Evolutionary conservation across 257 asterid genomes (phyloP).

Genomic region (Salvia rosmarinus): DNA sequence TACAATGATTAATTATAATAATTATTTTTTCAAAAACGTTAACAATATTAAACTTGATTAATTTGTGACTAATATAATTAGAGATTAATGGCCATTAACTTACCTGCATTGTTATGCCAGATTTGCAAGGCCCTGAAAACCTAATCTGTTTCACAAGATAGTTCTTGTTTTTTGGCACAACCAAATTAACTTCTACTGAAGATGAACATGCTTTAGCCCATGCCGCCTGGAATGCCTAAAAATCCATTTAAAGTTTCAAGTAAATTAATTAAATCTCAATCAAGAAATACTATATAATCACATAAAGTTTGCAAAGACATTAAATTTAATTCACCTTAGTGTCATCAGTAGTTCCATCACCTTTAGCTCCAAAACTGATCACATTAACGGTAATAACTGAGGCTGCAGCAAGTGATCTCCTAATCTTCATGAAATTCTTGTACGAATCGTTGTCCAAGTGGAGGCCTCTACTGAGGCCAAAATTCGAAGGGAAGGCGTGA

Average conservation of each 20-base stretch:
- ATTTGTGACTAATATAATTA: neutral
- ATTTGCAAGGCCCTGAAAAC: slow-evolving; percentile 69
- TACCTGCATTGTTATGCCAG: slow-evolving; percentile 56
- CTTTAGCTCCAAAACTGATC: slow-evolving; percentile 59
- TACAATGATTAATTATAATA: neutral
- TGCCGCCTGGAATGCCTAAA: slow-evolving; percentile 58
- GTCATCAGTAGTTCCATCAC: slow-evolving; percentile 65
- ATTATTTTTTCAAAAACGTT: neutral
- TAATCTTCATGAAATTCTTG: slow-evolving; percentile 21
- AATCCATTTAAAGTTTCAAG: neutral
- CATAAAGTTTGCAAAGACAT: too few species aligned
- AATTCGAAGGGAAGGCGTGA: slow-evolving; percentile 48
- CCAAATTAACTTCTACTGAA: slow-evolving; percentile 33
- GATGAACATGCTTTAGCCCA: slow-evolving; percentile 63
- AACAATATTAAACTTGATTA: too few species aligned
- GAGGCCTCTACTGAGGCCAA: neutral
- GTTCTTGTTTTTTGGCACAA: slow-evolving; percentile 46
- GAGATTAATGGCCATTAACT: neutral
- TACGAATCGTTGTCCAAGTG: slow-evolving; percentile 26
- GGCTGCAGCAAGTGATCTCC: slow-evolving; percentile 28
- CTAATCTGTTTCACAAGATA: slow-evolving; percentile 51
- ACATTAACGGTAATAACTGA: slow-evolving; percentile 44
- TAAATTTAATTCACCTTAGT: slow-evolving; percentile 38
- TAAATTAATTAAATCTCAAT: neutral
- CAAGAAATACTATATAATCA: neutral